phyloP scores from a whole-genome alignment of 129 eudicot genomes.

The Escallonia rubra region DNA sequence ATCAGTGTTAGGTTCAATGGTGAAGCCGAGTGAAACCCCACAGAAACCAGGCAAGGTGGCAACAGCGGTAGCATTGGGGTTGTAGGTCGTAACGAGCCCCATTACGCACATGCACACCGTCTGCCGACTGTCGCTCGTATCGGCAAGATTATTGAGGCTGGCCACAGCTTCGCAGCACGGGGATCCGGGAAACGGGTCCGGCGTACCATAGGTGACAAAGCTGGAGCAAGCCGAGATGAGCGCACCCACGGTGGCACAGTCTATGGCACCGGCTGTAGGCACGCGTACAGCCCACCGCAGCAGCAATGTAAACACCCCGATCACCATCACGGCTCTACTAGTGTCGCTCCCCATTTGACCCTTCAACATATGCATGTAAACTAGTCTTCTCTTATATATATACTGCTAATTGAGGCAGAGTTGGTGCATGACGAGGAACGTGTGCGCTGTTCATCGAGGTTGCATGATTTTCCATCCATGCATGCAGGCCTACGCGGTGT shows the following conservation, averaged over 20 bases:
- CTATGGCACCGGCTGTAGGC: constrained; percentile 7
- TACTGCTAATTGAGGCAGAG: neutral
- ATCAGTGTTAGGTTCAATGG: constrained; percentile 74
- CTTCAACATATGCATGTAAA: neutral
- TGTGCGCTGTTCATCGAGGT: constrained; percentile 25
- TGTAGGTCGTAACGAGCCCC: constrained; percentile 37
- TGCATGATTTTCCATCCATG: constrained; percentile 18
- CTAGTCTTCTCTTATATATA: neutral
- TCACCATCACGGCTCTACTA: neutral
- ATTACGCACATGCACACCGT: constrained; percentile 48
- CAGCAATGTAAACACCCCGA: constrained; percentile 3
- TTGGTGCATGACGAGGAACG: constrained; percentile 23
- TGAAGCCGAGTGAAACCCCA: constrained; percentile 89
- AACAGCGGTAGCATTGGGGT: constrained; percentile 40
- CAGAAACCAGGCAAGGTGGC: constrained; percentile 86
- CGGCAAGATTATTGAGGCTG: constrained; percentile 32
- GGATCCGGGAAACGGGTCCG: constrained; percentile 51
- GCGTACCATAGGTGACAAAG: constrained; percentile 44
- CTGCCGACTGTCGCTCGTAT: constrained; percentile 21
- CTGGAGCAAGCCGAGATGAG: constrained; percentile 48
- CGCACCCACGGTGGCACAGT: constrained; percentile 48
- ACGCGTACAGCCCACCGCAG: neutral
- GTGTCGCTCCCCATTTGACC: neutral
- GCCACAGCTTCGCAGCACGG: constrained; percentile 57
- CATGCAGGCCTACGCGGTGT: neutral